Evolutionary conservation across 192 early-diverging fungal genomes (phyloP).

Genomic region (Umbelopsis isabellina): DNA sequence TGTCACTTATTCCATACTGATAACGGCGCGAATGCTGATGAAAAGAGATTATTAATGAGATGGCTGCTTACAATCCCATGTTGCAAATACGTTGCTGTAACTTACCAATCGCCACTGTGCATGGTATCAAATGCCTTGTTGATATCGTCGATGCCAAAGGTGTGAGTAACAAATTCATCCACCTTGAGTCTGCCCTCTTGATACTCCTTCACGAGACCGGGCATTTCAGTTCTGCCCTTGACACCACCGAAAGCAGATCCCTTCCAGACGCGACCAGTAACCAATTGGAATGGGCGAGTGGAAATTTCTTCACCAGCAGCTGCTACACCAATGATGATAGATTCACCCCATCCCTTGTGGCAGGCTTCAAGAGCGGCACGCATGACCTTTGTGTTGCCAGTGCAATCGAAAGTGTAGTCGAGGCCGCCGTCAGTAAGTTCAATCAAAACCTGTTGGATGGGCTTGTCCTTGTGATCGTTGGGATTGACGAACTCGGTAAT

Average conservation of each 20-base stretch:
- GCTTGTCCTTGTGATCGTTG: conserved; percentile 71
- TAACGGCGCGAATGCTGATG: conserved; percentile 39
- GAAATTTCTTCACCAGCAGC: conserved; percentile 89
- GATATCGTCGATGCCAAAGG: conserved; percentile 79
- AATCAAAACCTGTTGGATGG: conserved; percentile 83
- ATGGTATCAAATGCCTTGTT: conserved; percentile 94
- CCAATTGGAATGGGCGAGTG: conserved; percentile 96
- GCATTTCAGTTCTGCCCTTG: conserved; percentile 92
- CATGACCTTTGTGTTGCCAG: conserved; percentile 92
- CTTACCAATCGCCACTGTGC: conserved; percentile 72
- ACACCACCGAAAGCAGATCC: conserved; percentile 97
- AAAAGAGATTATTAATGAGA: conserved; percentile 5
- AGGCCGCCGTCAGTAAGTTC: conserved; percentile 94
- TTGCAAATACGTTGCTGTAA: not conserved
- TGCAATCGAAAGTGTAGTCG: conserved; percentile 97
- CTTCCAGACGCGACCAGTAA: conserved; percentile 95
- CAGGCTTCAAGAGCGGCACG: conserved; percentile 91
- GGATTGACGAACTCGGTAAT: conserved; percentile 92
- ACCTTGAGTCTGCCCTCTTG: conserved; percentile 83
- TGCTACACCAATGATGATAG: conserved; percentile 91
- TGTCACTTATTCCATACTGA: conserved; percentile 32
- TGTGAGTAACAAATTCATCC: conserved; percentile 90
- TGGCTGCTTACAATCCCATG: not conserved
- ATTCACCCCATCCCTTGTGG: conserved; percentile 93
- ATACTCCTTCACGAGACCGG: conserved; percentile 87